Conservation (phyloP, 2,329 filamentous ascomycete genomes). For the Grosmannia penicillata region DNA sequence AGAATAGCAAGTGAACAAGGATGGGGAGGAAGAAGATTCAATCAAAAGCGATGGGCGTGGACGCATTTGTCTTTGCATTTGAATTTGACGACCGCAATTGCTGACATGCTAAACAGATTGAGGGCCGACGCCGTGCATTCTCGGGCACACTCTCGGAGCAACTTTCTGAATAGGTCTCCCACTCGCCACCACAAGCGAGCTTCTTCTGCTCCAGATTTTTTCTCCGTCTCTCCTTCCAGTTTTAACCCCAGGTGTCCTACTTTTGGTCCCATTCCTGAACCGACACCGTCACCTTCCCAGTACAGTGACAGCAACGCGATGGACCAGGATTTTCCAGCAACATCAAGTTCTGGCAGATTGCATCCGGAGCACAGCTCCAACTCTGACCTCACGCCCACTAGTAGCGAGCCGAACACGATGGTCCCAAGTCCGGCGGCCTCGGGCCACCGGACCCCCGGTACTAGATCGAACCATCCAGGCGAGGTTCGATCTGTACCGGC, state of each 20-base stretch:
- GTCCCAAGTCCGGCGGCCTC: too few species aligned
- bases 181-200: constrained; percentile 30
- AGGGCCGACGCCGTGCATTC: not conserved
- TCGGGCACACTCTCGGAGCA: not conserved
- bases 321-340: constrained; percentile 1
- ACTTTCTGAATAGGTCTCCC: constrained; percentile 9
- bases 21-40: too few species aligned
- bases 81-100: too few species aligned
- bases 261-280: constrained; percentile 14
- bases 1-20: too few species aligned
- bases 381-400: not conserved
- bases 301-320: constrained; percentile 10
- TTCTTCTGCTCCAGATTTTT: constrained; percentile 32
- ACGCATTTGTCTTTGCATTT: too few species aligned
- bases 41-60: too few species aligned
- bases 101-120: constrained; percentile 1
- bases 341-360: not conserved
- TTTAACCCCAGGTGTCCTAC: constrained; percentile 11
- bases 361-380: not conserved
- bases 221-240: constrained; percentile 13
- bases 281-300: constrained; percentile 14
- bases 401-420: too few species aligned
- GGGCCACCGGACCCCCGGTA: not conserved
- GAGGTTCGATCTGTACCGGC: not conserved
- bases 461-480: not conserved